These are phyloP conservation scores for Nematocida sp. DNA, from an alignment of 371 early-diverging fungal species.

Conservation along the genomic window DNA sequence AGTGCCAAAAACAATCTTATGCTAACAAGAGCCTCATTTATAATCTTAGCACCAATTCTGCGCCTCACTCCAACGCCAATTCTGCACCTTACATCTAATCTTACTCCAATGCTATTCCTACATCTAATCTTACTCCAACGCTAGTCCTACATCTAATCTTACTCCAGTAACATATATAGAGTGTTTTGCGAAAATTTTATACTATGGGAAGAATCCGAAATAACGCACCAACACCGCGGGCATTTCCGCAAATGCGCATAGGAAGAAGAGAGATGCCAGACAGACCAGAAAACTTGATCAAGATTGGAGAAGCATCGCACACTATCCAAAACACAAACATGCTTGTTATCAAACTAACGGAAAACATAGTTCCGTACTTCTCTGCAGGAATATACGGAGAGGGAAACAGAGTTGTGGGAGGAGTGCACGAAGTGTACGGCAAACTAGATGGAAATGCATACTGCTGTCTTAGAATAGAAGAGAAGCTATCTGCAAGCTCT, in stretches of 20 bases:
- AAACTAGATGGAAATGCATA: conserved; percentile 30
- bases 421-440: conserved; percentile 44
- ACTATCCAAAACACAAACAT: conserved; percentile 32
- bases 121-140: background rate
- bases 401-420: conserved; percentile 37
- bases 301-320: conserved; percentile 28
- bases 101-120: too few relatives aligned
- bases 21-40: too few relatives aligned
- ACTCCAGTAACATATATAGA: background rate
- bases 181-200: too few relatives aligned
- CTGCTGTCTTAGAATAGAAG: conserved; percentile 33
- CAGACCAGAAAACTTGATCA: conserved; percentile 21
- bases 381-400: conserved; percentile 48
- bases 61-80: too few relatives aligned
- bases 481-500: background rate
- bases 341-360: conserved; percentile 30
- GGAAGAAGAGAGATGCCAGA: conserved; percentile 42
- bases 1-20: too few relatives aligned
- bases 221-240: background rate
- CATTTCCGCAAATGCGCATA: conserved; percentile 20
- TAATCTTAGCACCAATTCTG: too few relatives aligned
- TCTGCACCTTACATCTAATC: too few relatives aligned
- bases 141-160: too few relatives aligned
- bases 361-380: conserved; percentile 41
- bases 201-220: too few relatives aligned